Evolutionary conservation across 2,329 filamentous ascomycete genomes (phyloP).

Genomic region (Penicillium sp.): DNA sequence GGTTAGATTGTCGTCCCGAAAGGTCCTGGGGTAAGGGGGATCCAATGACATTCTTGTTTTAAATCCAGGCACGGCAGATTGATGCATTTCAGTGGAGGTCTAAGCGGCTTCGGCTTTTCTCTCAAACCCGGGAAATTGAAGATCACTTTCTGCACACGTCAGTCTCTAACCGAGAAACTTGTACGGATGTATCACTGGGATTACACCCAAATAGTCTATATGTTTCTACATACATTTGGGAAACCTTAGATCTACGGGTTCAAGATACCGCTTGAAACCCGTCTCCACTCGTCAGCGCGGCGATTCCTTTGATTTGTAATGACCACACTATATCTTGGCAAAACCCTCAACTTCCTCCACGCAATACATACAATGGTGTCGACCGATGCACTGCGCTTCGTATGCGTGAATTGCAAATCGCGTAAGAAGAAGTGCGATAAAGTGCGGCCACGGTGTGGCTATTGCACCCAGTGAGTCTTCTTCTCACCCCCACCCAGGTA

Average conservation of each 20-base stretch:
- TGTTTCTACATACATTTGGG: too few relatives aligned
- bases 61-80: too few relatives aligned
- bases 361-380: background rate
- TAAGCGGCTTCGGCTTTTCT: too few relatives aligned
- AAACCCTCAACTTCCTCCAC: background rate
- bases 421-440: slow-evolving; percentile 24
- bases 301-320: background rate
- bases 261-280: background rate
- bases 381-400: background rate
- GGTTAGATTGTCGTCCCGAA: background rate
- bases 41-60: too few relatives aligned
- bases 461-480: slow-evolving; percentile 11
- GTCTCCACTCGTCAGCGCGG: slow-evolving; percentile 4
- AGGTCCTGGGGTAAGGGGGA: slow-evolving; percentile 18
- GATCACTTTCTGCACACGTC: too few relatives aligned
- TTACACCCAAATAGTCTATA: too few relatives aligned
- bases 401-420: slow-evolving; percentile 12
- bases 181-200: too few relatives aligned
- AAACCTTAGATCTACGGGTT: background rate
- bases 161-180: too few relatives aligned
- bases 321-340: background rate
- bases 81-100: too few relatives aligned
- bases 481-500: background rate
- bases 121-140: too few relatives aligned
- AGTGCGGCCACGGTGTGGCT: slow-evolving; percentile 12